Evolutionary conservation across 1,284 basidiomycete genomes (phyloP).

Genomic region (Papiliotrema laurentii): DNA sequence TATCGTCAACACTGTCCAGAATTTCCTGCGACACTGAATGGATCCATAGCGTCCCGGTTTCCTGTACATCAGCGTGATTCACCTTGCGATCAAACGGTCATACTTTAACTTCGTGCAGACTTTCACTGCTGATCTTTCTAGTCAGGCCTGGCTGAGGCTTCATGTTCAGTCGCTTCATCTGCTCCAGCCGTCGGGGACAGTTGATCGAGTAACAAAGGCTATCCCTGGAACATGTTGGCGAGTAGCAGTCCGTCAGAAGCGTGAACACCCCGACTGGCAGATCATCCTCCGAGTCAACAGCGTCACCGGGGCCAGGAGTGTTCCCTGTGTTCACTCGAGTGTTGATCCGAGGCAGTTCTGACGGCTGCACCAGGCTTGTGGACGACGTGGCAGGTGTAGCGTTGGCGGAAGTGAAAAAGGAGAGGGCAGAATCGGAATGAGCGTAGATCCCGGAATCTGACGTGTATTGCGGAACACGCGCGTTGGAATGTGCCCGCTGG

Average conservation of each 20-base stretch:
- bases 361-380: conserved; percentile 17
- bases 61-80: conserved; percentile 50
- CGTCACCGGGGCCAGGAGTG: neutral
- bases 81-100: conserved; percentile 20
- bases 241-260: conserved; percentile 94
- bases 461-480: conserved; percentile 10
- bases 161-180: conserved; percentile 86
- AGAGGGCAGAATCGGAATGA: conserved; percentile 22
- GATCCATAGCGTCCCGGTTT: conserved; percentile 93
- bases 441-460: conserved; percentile 31
- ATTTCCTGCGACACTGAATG: conserved; percentile 94
- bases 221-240: conserved; percentile 92
- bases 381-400: conserved; percentile 37
- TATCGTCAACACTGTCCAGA: conserved; percentile 83
- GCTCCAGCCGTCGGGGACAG: conserved; percentile 88
- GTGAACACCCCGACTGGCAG: conserved; percentile 95
- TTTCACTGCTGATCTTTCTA: conserved; percentile 67
- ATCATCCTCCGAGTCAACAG: conserved; percentile 54
- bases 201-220: conserved; percentile 94
- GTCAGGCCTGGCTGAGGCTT: conserved; percentile 85
- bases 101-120: conserved; percentile 73
- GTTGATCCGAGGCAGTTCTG: conserved; percentile 6
- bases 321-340: conserved; percentile 6
- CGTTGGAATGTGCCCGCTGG: conserved; percentile 2
- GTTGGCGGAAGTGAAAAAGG: conserved; percentile 22